Evolutionary conservation across 371 early-diverging fungal species (phyloP), one percentile per base, ranked within the genome.

Genomic region (Mucor piriformis): DNA sequence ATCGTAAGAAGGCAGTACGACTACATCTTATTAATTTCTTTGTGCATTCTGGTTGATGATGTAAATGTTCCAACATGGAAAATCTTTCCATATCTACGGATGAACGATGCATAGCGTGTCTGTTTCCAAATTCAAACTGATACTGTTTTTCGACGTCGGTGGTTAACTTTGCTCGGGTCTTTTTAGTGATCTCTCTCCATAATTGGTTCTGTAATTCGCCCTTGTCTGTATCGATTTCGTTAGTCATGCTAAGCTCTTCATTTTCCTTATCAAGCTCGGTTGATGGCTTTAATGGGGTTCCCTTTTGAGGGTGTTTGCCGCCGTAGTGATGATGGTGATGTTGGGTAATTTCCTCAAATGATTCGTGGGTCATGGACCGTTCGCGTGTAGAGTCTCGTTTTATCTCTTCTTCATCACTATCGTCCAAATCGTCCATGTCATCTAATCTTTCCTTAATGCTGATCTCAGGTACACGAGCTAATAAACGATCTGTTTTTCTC

Each of bases 391-490:
- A 4, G 4, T 18, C 49, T 32, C 44, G 11, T 44, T 20, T 44
- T 44, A n/a, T 18, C 4, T 37, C 38, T 37, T 37, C 38, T 37
- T 37, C 38, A 35, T 73, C 72, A 27, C 61, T 57, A 1, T 76
- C 67, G 15, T 64, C 74, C 32, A 66, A 68, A 18, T 79, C 82
- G 20, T 64, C 64, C n/a, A 74, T 66, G n/a, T 73, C 69, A 6
- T 70, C 83, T 0, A 66, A 65, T 27, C 85, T 79, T 32, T 88
- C 84, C 21, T 81, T 82, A 35, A 92, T 75, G 0, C 66, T 67
- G 33, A 93, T 85, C 63, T 95, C 92, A 10, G 95, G 95, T 8
- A 96, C 90, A 6, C 82, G 75, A 15, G 83, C 79, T 53, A 95
- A 67, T 21, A 96, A 71, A 21, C 83, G 79, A 16, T 82, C 83